phyloP scores from a whole-genome alignment of 2,329 filamentous ascomycete genomes.

The Boeremia lycopersici region DNA sequence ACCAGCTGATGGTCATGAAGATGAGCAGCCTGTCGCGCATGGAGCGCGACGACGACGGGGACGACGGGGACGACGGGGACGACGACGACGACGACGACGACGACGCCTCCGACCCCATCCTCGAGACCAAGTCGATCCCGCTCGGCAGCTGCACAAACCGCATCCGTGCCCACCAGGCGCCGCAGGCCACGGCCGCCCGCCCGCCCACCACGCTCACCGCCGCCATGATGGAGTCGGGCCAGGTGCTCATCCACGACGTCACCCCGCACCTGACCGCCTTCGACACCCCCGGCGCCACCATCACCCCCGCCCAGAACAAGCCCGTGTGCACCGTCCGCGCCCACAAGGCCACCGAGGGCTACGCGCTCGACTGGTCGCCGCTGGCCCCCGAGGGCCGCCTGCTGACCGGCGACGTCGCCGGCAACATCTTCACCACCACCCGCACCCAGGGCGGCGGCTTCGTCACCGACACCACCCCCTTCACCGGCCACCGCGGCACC shows the following conservation, averaged over 20 bases:
- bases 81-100: conserved; percentile 71
- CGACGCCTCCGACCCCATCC: conserved; percentile 78
- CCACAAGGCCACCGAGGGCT: conserved; percentile 86
- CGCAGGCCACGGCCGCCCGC: conserved; percentile 70
- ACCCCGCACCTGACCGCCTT: conserved; percentile 88
- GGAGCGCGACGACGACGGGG: conserved; percentile 74
- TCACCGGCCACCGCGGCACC: conserved; percentile 81
- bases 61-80: conserved; percentile 72
- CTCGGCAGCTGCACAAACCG: conserved; percentile 89
- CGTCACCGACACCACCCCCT: conserved; percentile 82
- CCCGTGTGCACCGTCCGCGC: conserved; percentile 85
- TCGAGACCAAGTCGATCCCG: conserved; percentile 90
- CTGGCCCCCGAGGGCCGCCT: conserved; percentile 81
- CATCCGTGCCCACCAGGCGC: conserved; percentile 83
- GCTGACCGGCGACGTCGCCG: conserved; percentile 88
- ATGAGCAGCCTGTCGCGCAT: conserved; percentile 89
- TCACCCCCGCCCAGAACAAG: conserved; percentile 85
- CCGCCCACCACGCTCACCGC: conserved; percentile 85
- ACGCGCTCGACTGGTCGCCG: conserved; percentile 96
- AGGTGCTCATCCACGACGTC: conserved; percentile 93
- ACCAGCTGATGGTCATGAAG: conserved; percentile 95
- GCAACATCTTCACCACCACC: conserved; percentile 86
- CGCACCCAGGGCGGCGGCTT: conserved; percentile 87
- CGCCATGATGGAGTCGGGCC: conserved; percentile 86
- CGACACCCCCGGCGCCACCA: conserved; percentile 81